These are phyloP conservation scores for Perkinsus marinus DNA, from an alignment of 169 alveolate genomes.

Conservation along the genomic window DNA sequence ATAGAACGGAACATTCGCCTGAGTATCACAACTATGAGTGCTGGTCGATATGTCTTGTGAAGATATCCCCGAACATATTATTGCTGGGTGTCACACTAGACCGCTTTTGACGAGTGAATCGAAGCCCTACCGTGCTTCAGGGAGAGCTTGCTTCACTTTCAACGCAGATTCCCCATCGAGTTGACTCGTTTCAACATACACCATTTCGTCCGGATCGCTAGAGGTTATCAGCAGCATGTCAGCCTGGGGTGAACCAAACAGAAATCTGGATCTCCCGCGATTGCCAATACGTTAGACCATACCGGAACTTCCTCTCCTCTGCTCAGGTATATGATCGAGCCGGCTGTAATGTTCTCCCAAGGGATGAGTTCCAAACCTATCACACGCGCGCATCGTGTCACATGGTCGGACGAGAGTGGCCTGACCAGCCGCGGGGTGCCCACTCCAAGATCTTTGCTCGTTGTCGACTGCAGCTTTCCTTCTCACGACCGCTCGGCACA, in stretches of 20 bases:
- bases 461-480: not conserved
- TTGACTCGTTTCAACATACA: constrained; percentile 51
- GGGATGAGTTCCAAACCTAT: not conserved
- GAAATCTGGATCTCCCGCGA: not conserved
- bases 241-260: constrained; percentile 38
- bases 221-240: constrained; percentile 43
- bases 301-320: not conserved
- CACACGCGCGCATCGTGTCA: too few species aligned
- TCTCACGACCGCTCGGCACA: not conserved
- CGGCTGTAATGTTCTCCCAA: constrained; percentile 31
- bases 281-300: not conserved
- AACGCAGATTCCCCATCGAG: constrained; percentile 57
- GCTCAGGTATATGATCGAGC: constrained; percentile 19
- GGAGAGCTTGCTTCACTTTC: constrained; percentile 14
- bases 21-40: not conserved
- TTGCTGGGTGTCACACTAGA: too few species aligned
- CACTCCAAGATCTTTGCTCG: not conserved
- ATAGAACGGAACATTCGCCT: not conserved
- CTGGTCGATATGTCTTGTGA: too few species aligned
- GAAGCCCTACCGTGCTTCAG: constrained; percentile 10
- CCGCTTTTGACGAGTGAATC: too few species aligned
- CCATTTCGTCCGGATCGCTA: constrained; percentile 29
- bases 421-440: not conserved
- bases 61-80: too few species aligned
- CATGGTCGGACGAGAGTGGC: not conserved